Conservation (phyloP, 306 rosid species). For the Ochetophila trinervis region DNA sequence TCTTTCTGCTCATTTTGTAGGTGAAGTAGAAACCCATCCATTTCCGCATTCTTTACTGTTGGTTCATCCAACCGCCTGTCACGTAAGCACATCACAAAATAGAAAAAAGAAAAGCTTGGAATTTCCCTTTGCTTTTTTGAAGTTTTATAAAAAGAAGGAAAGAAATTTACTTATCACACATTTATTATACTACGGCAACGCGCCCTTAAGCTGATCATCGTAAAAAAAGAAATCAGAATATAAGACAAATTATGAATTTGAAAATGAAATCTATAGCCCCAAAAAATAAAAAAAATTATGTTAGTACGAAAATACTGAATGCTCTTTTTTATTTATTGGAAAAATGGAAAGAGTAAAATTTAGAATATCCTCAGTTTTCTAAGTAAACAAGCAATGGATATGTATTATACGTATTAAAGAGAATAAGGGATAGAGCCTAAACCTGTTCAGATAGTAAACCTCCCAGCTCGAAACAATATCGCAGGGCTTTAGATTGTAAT, state of each 20-base stretch:
- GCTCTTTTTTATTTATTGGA: too few relatives aligned
- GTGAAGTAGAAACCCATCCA: slow-evolving; percentile 79
- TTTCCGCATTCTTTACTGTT: slow-evolving; percentile 52
- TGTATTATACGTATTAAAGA: background rate
- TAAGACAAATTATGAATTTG: too few relatives aligned
- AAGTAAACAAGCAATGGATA: background rate
- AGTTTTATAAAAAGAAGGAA: background rate
- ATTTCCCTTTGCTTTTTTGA: background rate
- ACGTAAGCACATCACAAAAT: slow-evolving; percentile 9
- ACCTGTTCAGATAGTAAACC: slow-evolving; percentile 91
- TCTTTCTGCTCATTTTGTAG: slow-evolving; percentile 67
- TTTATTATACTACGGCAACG: too few relatives aligned
- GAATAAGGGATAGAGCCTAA: background rate
- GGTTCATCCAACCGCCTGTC: slow-evolving; percentile 63
- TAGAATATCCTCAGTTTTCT: background rate
- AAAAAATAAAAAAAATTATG: too few relatives aligned
- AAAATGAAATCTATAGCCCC: too few relatives aligned
- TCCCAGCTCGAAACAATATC: slow-evolving; percentile 92
- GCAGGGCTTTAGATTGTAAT: slow-evolving; percentile 66
- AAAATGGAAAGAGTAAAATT: background rate
- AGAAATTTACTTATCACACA: background rate
- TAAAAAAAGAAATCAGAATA: too few relatives aligned
- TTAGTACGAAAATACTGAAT: too few relatives aligned
- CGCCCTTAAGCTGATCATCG: too few relatives aligned
- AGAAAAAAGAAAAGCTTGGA: background rate